These are phyloP conservation scores for Sarocladium kiliense DNA, from an alignment of 2,329 filamentous ascomycete species.

Conservation along the genomic window DNA sequence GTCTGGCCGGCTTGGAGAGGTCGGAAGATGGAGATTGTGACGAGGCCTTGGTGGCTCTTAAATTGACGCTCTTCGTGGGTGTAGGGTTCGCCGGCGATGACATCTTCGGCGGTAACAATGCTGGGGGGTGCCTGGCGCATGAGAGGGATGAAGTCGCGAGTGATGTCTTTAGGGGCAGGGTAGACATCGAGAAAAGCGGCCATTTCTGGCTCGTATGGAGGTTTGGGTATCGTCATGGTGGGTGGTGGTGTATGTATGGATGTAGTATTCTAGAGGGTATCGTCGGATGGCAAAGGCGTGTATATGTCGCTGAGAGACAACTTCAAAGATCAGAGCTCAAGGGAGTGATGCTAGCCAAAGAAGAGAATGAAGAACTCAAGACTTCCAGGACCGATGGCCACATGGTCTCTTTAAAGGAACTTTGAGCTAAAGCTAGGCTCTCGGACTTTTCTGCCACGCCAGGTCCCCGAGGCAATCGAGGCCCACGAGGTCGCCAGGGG, in stretches of 20 bases:
- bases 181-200: conserved; percentile 14
- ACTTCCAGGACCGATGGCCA: too few relatives aligned
- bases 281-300: background rate
- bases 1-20: conserved; percentile 7
- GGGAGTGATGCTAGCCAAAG: too few relatives aligned
- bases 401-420: too few relatives aligned
- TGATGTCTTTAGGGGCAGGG: conserved; percentile 12
- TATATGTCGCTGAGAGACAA: too few relatives aligned
- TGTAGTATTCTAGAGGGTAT: background rate
- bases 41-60: conserved; percentile 14
- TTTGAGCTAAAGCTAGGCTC: background rate
- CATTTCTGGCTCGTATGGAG: conserved; percentile 18
- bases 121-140: conserved; percentile 13
- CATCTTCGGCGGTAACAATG: conserved; percentile 12
- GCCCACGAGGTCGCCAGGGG: background rate
- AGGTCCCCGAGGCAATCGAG: background rate
- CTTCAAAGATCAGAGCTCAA: too few relatives aligned
- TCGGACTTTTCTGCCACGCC: background rate
- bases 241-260: background rate
- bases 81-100: conserved; percentile 15
- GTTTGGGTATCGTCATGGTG: conserved; percentile 12
- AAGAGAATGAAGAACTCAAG: too few relatives aligned
- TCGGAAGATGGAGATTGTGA: conserved; percentile 17
- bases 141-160: conserved; percentile 14
- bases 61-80: conserved; percentile 17